Base-by-base conservation (phyloP, 1,284 basidiomycete species). In the Salmacisia buchloeana region DNA sequence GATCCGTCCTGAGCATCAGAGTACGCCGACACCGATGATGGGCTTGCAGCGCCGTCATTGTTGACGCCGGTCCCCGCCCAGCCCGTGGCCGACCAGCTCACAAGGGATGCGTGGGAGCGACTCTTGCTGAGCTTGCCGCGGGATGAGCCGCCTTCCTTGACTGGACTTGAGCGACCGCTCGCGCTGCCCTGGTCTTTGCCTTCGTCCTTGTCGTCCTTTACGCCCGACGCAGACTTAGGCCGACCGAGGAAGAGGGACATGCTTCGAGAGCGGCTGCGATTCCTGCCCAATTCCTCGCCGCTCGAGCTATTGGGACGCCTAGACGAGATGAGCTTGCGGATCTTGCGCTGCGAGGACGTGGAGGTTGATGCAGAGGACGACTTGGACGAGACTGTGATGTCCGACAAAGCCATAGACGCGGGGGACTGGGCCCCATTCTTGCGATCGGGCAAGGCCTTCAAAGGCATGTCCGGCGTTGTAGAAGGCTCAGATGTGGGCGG, bases 201-300 rank as follows among this genome's bases (percentile, higher is more conserved):
- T n/a, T n/a, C n/a, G n/a, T n/a, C 29, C 2, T 33, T 54, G 49
- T 4, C 29, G 9, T 31, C 21, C 29, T 54, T 15, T 25, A 27
- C 18, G 4, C 39, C 45, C 27, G 29, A 6, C 4, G 29, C 49
- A 33, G 49, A 54, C 6, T 54, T 54, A 31, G 49, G 49, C 9
- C 49, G 49, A 33, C 29, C 49, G 49, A 54, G 49, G 31, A 54
- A 54, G 3, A 54, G 27, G 27, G 49, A 54, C 49, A 54, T 54
- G 15, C 49, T 54, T 9, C 49, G 49, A 31, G 49, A 54, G 49
- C 49, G 49, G 10, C 29, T 33, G 18, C 49, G 25, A 33, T 9
- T 15, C 29, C 29, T 27, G 10, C 7, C 13, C 7, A 31, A 33
- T 4, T 29, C 15, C 3, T 49, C 45, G 4, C 13, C 45, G 41